Conservation (phyloP, 768 basidiomycete species). For the Chalciporus sphaerocephalus region DNA sequence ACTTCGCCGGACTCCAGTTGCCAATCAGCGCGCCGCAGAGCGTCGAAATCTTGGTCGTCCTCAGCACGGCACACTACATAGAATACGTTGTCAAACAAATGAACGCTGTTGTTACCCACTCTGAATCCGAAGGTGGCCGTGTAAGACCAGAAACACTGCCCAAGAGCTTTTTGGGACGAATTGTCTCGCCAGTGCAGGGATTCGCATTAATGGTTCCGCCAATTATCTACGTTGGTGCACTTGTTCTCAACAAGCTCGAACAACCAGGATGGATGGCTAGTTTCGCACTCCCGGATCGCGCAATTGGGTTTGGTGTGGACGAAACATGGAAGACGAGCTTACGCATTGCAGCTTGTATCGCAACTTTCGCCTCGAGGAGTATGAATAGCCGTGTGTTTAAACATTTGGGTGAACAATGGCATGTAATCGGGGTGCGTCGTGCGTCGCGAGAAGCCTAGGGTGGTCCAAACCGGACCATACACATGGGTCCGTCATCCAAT, state of each 20-base stretch:
- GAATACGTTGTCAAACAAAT: neutral
- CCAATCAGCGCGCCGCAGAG: neutral
- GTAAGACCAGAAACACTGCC: constrained; percentile 13
- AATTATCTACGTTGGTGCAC: constrained; percentile 19
- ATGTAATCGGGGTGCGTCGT: neutral
- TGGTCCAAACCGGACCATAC: constrained; percentile 31
- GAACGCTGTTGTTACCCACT: neutral
- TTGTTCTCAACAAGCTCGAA: constrained; percentile 23
- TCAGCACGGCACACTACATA: neutral
- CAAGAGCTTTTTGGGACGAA: constrained; percentile 14
- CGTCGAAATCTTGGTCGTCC: neutral
- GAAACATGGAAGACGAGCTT: neutral
- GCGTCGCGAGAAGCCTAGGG: constrained; percentile 23
- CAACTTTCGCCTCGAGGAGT: neutral
- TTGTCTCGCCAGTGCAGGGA: constrained; percentile 25
- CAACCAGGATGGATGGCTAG: constrained; percentile 30
- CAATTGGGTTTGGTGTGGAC: neutral
- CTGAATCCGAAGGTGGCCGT: neutral
- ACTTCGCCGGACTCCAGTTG: neutral
- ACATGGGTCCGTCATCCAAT: constrained; percentile 30
- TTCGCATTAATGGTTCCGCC: constrained; percentile 18
- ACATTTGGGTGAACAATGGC: neutral
- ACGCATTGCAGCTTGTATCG: neutral
- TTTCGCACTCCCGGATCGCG: neutral
- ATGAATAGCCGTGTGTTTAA: neutral